Base-by-base conservation (phyloP, 768 basidiomycete genomes). In the Mycena amicta region DNA sequence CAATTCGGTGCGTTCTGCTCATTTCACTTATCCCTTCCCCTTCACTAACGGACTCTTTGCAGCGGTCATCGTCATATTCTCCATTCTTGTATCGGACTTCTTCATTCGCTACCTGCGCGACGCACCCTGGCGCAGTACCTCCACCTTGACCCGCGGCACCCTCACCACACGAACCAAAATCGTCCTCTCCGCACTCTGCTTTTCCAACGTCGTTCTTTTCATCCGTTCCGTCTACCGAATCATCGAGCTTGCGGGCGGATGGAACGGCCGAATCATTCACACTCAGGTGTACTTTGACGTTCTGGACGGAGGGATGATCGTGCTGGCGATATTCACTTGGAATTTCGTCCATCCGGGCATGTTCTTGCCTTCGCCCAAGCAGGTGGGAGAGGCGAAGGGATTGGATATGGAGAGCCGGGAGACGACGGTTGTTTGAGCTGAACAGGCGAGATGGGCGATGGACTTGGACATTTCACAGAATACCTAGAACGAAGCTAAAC, bases 201-300 rank as follows among this genome's bases (percentile, higher is more conserved):
- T 83, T 55, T 74, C 71, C 40, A 81, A 80, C 0, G 50, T 72
- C 3, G 73, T 75, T 50, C 70, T 84, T 3, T 76, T 81, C 61
- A 80, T 83, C 55, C 77, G 82, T 79, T 80, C 80, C 27, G 67
- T 85, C 4, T 85, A 86, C 63, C 79, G 83, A 52, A 79, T 76
- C 3, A 74, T 82, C 56, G 83, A 84, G 68, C 74, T 85, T 2
- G 59, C 72, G 16, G 75, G 78, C 55, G 81, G 83, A 0, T 85
- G 83, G 82, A 64, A 65, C 31, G 83, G 84, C 5, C 70, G 73
- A 12, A 74, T 85, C 56, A 83, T 83, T 50, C 63, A 69, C 1
- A 82, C 80, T 0, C 68, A 87, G 61, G 55, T 78, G 4, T 77
- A 76, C 57, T 82, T 83, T 71, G 76, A 53, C 59, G 68, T 75